Percentiles rank a stretch among this genome's conserved stretches.
Evolutionary conservation across 805 yeast genomes (phyloP).

Genomic region (Babjeviella inositovora): DNA sequence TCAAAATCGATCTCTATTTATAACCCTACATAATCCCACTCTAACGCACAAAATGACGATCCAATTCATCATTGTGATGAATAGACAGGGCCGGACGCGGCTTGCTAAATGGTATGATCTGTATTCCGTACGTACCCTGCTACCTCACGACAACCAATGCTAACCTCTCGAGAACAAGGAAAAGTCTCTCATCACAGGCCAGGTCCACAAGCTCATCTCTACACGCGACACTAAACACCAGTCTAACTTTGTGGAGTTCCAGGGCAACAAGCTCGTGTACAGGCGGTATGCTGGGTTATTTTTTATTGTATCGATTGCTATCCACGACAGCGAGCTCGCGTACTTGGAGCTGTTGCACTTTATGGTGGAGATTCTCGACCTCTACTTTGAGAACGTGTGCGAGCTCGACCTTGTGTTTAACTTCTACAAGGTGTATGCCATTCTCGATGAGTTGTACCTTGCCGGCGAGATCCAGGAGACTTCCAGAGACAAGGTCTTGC

Average conservation of each 20-base stretch:
- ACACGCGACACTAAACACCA: slow-evolving; percentile 76
- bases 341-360: slow-evolving; percentile 76
- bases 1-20: not conserved
- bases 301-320: slow-evolving; percentile 71
- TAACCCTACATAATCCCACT: not conserved
- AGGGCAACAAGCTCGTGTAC: slow-evolving; percentile 57
- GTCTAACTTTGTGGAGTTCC: slow-evolving; percentile 65
- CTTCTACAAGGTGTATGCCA: slow-evolving; percentile 68
- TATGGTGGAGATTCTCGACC: slow-evolving; percentile 77
- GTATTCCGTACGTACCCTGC: slow-evolving; percentile 12
- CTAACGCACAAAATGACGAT: slow-evolving; percentile 39
- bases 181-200: slow-evolving; percentile 30
- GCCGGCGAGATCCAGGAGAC: slow-evolving; percentile 90
- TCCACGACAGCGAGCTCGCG: slow-evolving; percentile 67
- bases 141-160: not conserved
- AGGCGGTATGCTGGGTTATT: slow-evolving; percentile 85
- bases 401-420: slow-evolving; percentile 88
- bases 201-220: slow-evolving; percentile 66
- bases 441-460: slow-evolving; percentile 73
- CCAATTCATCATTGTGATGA: slow-evolving; percentile 68
- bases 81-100: slow-evolving; percentile 88
- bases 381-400: slow-evolving; percentile 80
- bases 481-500: slow-evolving; percentile 50
- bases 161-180: slow-evolving; percentile 17
- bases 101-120: slow-evolving; percentile 64